Percentiles rank a stretch among this genome's conserved stretches.
phyloP scores from a whole-genome alignment of 2,329 filamentous ascomycete genomes.

The Chaetothyriales sp. region DNA sequence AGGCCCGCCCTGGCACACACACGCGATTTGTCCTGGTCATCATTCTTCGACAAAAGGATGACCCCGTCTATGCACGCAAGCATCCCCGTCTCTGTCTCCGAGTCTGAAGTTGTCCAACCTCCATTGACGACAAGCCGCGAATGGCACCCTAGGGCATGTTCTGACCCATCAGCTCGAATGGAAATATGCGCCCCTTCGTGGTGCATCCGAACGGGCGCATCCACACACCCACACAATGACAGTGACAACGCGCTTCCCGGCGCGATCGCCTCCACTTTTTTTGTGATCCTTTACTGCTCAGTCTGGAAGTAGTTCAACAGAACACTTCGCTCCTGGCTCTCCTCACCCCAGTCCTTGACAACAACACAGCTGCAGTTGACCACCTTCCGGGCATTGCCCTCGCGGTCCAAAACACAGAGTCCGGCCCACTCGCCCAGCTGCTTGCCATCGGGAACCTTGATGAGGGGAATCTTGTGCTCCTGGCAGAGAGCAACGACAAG shows the following conservation, averaged over 20 bases:
- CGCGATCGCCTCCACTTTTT: background rate
- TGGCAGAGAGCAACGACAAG: slow-evolving; percentile 95
- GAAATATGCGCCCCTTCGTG: background rate
- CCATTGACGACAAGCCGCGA: background rate
- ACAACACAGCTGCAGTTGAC: slow-evolving; percentile 99
- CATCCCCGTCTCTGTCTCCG: background rate
- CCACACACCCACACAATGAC: no score
- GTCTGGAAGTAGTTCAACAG: slow-evolving; percentile 99
- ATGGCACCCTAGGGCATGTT: background rate
- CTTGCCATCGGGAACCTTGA: slow-evolving; percentile 99
- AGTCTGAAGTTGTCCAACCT: background rate
- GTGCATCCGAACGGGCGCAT: background rate
- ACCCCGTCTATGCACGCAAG: background rate
- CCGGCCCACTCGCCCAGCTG: slow-evolving; percentile 99
- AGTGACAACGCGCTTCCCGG: background rate
- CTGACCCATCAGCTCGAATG: background rate
- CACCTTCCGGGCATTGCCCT: slow-evolving; percentile 98
- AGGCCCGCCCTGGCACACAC: background rate
- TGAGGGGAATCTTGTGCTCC: slow-evolving; percentile 99
- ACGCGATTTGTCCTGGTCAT: background rate
- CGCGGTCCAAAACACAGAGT: slow-evolving; percentile 96
- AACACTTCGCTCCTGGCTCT: slow-evolving; percentile 95
- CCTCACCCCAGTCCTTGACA: slow-evolving; percentile 99
- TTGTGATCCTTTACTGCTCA: slow-evolving; percentile 30
- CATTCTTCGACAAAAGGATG: background rate